Percentiles rank a stretch among this genome's conserved stretches.
phyloP scores from a whole-genome alignment of 2,329 filamentous ascomycete species.

The Trichoderma sp. region DNA sequence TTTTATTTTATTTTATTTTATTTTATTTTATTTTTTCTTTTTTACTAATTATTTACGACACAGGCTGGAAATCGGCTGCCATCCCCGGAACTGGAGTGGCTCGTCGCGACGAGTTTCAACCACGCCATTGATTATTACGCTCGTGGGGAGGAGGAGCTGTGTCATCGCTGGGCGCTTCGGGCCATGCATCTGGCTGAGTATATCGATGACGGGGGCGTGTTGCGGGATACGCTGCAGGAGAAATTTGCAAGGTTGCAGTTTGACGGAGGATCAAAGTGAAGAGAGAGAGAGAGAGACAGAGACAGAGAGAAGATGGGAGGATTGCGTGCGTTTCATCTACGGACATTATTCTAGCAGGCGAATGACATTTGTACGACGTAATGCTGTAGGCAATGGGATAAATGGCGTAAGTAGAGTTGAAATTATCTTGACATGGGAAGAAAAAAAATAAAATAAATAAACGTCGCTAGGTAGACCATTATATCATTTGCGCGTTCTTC shows the following conservation, averaged over 20 bases:
- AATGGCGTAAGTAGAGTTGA: not conserved
- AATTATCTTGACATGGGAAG: no score
- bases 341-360: no score
- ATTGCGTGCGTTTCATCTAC: not conserved
- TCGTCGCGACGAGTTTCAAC: slow-evolving; percentile 68
- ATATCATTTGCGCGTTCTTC: not conserved
- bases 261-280: not conserved
- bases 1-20: no score
- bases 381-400: not conserved
- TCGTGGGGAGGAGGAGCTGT: slow-evolving; percentile 50
- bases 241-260: slow-evolving; percentile 42
- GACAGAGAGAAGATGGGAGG: no score
- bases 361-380: not conserved
- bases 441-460: no score
- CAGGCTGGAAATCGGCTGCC: slow-evolving; percentile 55
- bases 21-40: no score
- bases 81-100: slow-evolving; percentile 68
- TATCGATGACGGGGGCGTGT: slow-evolving; percentile 50
- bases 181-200: slow-evolving; percentile 61
- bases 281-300: no score
- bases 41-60: no score
- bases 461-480: not conserved
- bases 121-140: slow-evolving; percentile 65
- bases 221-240: slow-evolving; percentile 44
- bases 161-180: slow-evolving; percentile 59